These are phyloP conservation scores for Phellinidium pouzarii DNA, from an alignment of 1,284 basidiomycete genomes.

Conservation along the genomic window DNA sequence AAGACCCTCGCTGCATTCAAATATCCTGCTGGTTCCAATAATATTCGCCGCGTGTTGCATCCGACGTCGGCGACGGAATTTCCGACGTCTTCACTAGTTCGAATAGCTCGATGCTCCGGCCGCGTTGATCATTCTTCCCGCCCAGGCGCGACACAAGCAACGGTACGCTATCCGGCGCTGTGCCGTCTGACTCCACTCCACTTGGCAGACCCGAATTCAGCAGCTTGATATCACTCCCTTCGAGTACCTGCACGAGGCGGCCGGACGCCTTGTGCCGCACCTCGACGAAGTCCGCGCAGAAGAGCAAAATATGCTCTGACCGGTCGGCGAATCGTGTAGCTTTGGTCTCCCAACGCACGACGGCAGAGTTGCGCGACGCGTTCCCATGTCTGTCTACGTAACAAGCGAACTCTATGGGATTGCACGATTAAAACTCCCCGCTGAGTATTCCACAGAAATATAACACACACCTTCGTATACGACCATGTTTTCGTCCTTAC, in stretches of 20 bases:
- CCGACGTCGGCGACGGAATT: conserved; percentile 31
- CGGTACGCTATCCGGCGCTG: conserved; percentile 37
- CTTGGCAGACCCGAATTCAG: conserved; percentile 32
- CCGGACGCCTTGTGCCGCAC: conserved; percentile 56
- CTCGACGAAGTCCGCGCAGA: conserved; percentile 69
- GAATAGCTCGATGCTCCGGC: conserved; percentile 55
- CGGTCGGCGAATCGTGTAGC: conserved; percentile 54
- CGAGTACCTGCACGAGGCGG: conserved; percentile 66
- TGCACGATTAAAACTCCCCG: not conserved
- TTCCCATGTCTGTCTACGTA: conserved; percentile 65
- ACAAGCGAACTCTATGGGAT: conserved; percentile 47
- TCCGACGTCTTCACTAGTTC: conserved; percentile 66
- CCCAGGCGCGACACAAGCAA: conserved; percentile 48
- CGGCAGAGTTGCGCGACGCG: conserved; percentile 52
- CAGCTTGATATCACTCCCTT: conserved; percentile 59
- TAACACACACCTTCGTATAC: conserved; percentile 61
- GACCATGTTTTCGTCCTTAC: conserved; percentile 53
- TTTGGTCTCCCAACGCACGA: conserved; percentile 69
- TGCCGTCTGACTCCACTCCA: conserved; percentile 13
- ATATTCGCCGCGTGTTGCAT: conserved; percentile 21
- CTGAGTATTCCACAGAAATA: not conserved
- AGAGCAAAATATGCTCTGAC: conserved; percentile 56
- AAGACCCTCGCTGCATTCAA: conserved; percentile 24
- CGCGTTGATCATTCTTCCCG: conserved; percentile 49
- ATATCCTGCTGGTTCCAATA: conserved; percentile 74